Evolutionary conservation across 2,329 filamentous ascomycete species (phyloP), one percentile per base, ranked within the genome.

Genomic region (Blastomyces silverae): DNA sequence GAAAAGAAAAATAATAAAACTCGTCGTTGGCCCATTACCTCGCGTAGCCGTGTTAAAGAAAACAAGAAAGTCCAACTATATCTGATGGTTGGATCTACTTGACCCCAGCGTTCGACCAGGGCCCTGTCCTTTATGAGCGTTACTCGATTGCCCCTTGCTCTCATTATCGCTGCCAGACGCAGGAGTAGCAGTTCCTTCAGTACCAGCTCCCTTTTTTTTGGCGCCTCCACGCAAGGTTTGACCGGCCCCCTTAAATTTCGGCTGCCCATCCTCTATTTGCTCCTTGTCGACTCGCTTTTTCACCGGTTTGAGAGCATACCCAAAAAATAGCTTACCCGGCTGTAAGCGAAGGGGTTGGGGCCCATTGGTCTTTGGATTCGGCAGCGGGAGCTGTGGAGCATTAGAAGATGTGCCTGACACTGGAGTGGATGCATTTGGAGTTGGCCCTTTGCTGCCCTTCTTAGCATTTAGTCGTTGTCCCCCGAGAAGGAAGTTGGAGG

Each of bases 311-410:
- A 96, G 84, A 72, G 96, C 89, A 73, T 97, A 99, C 2, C 94
- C 94, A 68, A 99, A 96, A 81, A 99, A 99, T 4, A 99, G 82
- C 78, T 97, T 96, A 71, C 94, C 94, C 0, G 90, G 89, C 0
- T 91, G 85, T 62, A 99, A 76, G 37, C 94, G 85, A 8, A 99
- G 83, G 3, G 93, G 92, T 73, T 94, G 90, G 0, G 93, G 92
- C 0, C 92, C 92, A 68, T 93, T 92, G 17, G 83, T 87, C 67
- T 84, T 79, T 61, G 80, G 75, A 3, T 73, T 70, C 3, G 78
- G 75, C 57, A 78, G 74, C 2, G 79, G 77, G 67, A 83, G 73
- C 39, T 79, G 76, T 11, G 76, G 71, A 46, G 71, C 66, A 52
- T 79, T 79, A 15, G 80, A 80, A 0, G 82, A 83, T 31, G 80